Evolutionary conservation across 2,329 filamentous ascomycete genomes (phyloP).

Genomic region (Hypoxylon sp.): DNA sequence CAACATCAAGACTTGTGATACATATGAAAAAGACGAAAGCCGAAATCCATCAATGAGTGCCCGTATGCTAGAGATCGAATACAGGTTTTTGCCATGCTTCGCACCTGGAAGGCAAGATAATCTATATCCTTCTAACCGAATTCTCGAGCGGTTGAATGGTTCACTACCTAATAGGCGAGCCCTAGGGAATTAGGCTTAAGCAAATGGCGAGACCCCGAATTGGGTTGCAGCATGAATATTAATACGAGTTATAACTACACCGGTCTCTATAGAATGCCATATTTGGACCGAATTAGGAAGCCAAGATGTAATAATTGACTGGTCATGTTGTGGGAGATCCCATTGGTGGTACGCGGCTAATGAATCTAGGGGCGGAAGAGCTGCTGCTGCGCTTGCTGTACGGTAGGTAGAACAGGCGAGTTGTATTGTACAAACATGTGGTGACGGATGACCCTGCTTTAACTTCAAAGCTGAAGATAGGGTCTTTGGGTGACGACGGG

Average conservation of each 20-base stretch:
- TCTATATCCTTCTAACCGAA: not conserved
- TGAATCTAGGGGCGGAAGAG: conserved; percentile 7
- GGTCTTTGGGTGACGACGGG: conserved; percentile 21
- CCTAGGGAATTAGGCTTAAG: not conserved
- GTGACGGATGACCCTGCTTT: conserved; percentile 16
- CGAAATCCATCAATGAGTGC: conserved; percentile 14
- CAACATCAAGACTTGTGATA: conserved; percentile 14
- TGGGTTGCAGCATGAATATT: conserved; percentile 1
- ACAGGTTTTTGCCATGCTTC: conserved; percentile 8
- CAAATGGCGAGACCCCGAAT: not conserved
- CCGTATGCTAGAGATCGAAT: not conserved
- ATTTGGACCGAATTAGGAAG: not conserved
- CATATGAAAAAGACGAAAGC: conserved; percentile 12
- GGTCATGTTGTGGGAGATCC: conserved; percentile 19
- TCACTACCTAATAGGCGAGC: not conserved
- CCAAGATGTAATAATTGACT: conserved; percentile 24
- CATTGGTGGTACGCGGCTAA: conserved; percentile 23
- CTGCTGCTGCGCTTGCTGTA: not conserved
- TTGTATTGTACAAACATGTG: conserved; percentile 21
- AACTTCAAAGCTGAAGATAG: conserved; percentile 19
- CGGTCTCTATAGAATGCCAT: not conserved
- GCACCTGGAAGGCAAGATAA: conserved; percentile 3
- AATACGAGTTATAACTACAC: not conserved
- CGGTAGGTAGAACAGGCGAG: conserved; percentile 4
- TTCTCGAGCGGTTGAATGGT: not conserved